These are phyloP conservation scores for Salix purpurea DNA, from an alignment of 345 rosid species.

Conservation along the genomic window DNA sequence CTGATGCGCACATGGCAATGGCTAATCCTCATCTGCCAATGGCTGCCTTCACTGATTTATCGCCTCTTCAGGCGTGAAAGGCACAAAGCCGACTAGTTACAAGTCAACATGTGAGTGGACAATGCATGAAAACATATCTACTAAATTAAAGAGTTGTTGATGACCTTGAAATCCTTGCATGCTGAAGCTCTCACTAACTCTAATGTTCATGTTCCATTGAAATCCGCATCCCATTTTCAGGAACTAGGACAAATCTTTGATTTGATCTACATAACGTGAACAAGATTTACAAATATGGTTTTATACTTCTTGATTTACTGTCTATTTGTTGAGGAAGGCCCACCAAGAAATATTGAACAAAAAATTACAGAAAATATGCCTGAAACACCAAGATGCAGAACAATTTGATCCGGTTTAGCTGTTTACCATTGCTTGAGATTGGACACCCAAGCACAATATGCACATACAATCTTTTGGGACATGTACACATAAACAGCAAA, in stretches of 20 bases:
- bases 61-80: slow-evolving; percentile 10
- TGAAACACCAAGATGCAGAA: not conserved
- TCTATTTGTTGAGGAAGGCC: not conserved
- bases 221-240: not conserved
- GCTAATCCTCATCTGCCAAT: slow-evolving; percentile 12
- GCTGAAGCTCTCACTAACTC: not conserved
- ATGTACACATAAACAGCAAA: slow-evolving; percentile 82
- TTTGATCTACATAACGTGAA: not conserved
- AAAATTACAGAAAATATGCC: not conserved
- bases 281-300: not conserved
- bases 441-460: slow-evolving; percentile 67
- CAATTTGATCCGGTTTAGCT: not conserved
- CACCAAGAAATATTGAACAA: not conserved
- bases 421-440: slow-evolving; percentile 56
- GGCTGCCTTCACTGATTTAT: slow-evolving; percentile 9
- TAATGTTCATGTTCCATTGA: not conserved
- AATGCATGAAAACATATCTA: not conserved
- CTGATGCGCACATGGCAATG: slow-evolving; percentile 14
- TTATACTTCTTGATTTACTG: not conserved
- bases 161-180: not conserved
- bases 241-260: not conserved
- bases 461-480: slow-evolving; percentile 71
- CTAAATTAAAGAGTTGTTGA: not conserved
- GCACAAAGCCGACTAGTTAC: slow-evolving; percentile 15
- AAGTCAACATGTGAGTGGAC: not conserved